Base-by-base conservation (phyloP, 352 stramenopile genomes). In the Phytophthora kernoviae region DNA sequence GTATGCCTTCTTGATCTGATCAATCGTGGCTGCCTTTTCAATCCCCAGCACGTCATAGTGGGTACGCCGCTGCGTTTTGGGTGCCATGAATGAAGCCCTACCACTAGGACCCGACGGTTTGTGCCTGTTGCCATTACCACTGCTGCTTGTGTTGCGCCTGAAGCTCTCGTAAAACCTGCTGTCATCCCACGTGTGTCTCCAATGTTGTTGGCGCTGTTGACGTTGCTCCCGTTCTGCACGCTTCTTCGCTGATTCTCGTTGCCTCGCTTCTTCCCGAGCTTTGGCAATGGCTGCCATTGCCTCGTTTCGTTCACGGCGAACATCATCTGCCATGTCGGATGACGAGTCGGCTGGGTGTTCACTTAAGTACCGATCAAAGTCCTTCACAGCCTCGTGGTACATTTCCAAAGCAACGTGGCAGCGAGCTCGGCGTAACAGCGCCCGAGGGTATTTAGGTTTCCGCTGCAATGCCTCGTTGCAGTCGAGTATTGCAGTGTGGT, bases 1-100 rank as follows among this genome's bases (percentile, higher is more conserved):
- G 65, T 97, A 97, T 44, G 89, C 85, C 58, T 94, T 96, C 61
- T 94, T 94, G 60, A 97, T 93, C 34, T 94, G 73, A 12, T 82
- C 77, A 26, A 58, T 48, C 8, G 81, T 90, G 18, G 85, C 77
- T 32, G 60, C 49, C 33, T 79, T 83, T 8, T 72, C 37, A 11
- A 94, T 75, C 15, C 81, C 80, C 14, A 96, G 75, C 4, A 94
- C 65, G n/a, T 96, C 83, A 57, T 96, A 96, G 53, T 94, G 81
- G 5, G 81, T 87, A 1, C 73, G 78, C 21, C 60, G 55, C 40
- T 77, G 62, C 0, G 56, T 78, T 26, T 73, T 73, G 6, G 57
- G 53, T 5, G 50, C 50, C 70, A 76, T 71, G 55, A 73, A 79
- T 18, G 70, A 79, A 32, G 66, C 42, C 4, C 70, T 43, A 27